Evolutionary conservation across 164 flowering plant species (phyloP), one percentile per base, ranked within the genome.

Genomic region (Piper longum): DNA sequence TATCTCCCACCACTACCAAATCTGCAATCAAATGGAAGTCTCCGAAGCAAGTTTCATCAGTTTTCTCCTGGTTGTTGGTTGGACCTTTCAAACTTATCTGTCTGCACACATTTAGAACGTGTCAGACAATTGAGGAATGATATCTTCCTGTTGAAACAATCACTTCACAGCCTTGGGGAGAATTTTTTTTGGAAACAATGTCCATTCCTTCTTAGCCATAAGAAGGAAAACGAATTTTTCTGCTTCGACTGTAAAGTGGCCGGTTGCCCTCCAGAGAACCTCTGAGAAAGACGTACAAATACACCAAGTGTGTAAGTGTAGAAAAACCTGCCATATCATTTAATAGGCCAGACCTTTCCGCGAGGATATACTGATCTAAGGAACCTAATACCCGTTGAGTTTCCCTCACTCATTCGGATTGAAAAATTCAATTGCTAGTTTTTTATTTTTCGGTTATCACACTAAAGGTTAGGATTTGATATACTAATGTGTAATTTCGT

Each of bases 71-170:
- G 41, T 64, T 65, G 7, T 67, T 57, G 16, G 62, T 61, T 14
- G 48, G 59, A 51, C 74, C 73, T 54, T 41, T 61, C 26, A 75
- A 66, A 60, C 57, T 57, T 64, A 63, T 74, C 60, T 60, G 68
- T 72, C 76, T 71, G 74, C 86, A 85, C 65, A 85, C 73, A 64
- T 80, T 83, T 64, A 87, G 70, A 62, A 93, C 74, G 68, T 87
- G 91, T 69, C 36, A 66, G 84, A 78, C 76, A 93, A 69, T n/a
- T 77, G 62, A 55, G 67, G 64, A 64, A 69, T 65, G 65, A 90
- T 78, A 62, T 75, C 80, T 48, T 88, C 95, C 76, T 90, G 99
- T 70, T 87, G 88, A 74, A 93, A 88, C 75, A 93, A 67, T 97
- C 99, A 93, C 70, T 73, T 84, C 57, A 93, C 59, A 19, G 96